A percentile compares a stretch with the other conserved stretches of the same genome.
phyloP scores from a whole-genome alignment of 805 yeast genomes.

The Barnettozyma vustinii region DNA sequence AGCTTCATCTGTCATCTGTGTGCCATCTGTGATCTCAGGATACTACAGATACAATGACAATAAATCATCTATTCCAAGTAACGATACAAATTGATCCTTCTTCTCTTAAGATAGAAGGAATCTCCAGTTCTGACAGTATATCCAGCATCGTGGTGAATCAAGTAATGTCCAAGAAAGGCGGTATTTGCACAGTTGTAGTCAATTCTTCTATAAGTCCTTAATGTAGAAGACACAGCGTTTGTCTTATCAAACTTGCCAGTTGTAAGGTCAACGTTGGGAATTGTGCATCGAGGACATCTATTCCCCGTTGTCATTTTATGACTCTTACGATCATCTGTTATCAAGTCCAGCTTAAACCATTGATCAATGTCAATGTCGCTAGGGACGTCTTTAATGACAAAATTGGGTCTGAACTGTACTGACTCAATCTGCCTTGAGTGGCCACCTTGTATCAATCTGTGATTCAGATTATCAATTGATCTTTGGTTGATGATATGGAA shows the following conservation, averaged over 20 bases:
- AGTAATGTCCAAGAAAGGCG: slow-evolving; percentile 16
- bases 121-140: slow-evolving; percentile 16
- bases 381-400: slow-evolving; percentile 7
- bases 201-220: slow-evolving; percentile 12
- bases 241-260: slow-evolving; percentile 15
- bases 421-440: slow-evolving; percentile 8
- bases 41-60: too few relatives aligned
- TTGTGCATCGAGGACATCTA: slow-evolving; percentile 18
- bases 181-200: slow-evolving; percentile 11
- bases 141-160: slow-evolving; percentile 16
- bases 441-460: slow-evolving; percentile 2
- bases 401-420: slow-evolving; percentile 18
- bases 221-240: slow-evolving; percentile 10
- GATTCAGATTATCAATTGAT: slow-evolving; percentile 12
- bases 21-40: not conserved
- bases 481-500: slow-evolving; percentile 11
- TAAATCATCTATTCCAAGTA: not conserved
- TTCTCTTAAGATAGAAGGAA: slow-evolving; percentile 9
- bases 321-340: not conserved
- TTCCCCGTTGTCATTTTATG: slow-evolving; percentile 15
- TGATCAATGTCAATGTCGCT: slow-evolving; percentile 8
- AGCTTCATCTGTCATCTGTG: not conserved
- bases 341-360: slow-evolving; percentile 9
- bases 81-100: slow-evolving; percentile 6
- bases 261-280: slow-evolving; percentile 15